Base-by-base conservation (phyloP, 2,329 filamentous ascomycete species). In the Bisporella sp. region DNA sequence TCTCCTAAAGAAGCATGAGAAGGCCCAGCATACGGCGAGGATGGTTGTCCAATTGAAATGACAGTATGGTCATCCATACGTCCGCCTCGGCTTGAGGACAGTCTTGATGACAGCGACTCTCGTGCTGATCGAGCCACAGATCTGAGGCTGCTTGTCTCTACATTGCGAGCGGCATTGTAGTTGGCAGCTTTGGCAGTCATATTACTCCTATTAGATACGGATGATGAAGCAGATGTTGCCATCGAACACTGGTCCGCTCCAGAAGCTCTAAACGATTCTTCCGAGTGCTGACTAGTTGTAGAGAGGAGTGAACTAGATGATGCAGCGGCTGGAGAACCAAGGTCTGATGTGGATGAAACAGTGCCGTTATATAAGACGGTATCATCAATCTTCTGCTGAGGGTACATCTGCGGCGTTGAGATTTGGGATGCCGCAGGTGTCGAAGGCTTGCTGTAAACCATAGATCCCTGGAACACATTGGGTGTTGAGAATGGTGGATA, bases 401-500 rank as follows among this genome's bases (percentile, higher is more conserved):
- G 68, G 6, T 57, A 62, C 28, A 74, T 65, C 21, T 53, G 55
- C 30, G 62, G 60, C 5, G 62, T 64, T 6, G 63, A 59, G 13
- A 57, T 57, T 32, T 55, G 54, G 3, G 64, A 63, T 5, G 59
- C 47, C 5, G 48, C 54, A 4, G 62, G 58, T 6, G 61, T 62
- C 6, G 54, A 44, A 29, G 56, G 45, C 33, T 59, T 64, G 49
- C 60, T 65, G 63, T 88, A 92, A 33, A 85, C 81, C 5, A 82
- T 84, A 37, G 87, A 87, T 5, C 78, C 77, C 53, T 87, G 85
- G 68, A 95, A 92, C 0, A 82, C 83, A 58, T 87, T 84, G 0
- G 87, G 82, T 6, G 92, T 96, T 1, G 89, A 87, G 64, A 84
- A 97, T 0, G 91, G 91, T 3, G 85, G 73, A 46, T 84, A 81